Evolutionary conservation across 495 filamentous ascomycete genomes (phyloP).

Genomic region (Penicillium steckii): DNA sequence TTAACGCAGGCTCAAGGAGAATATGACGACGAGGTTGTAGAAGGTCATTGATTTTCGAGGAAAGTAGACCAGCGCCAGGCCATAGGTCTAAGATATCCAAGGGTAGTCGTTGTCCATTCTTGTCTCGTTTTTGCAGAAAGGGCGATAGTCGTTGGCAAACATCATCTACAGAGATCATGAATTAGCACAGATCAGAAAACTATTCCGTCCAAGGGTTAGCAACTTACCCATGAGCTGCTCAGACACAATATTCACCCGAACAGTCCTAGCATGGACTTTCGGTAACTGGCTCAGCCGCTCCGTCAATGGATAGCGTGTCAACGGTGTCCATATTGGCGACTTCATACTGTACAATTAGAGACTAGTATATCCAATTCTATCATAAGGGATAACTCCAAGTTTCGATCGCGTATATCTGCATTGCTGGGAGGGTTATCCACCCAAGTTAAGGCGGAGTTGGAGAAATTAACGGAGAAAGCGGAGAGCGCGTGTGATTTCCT

Average conservation of each 20-base stretch:
- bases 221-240: background rate
- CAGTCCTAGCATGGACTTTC: background rate
- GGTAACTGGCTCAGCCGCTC: background rate
- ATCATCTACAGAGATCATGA: constrained; percentile 39
- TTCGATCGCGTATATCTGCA: background rate
- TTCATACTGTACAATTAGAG: background rate
- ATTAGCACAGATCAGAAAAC: background rate
- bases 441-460: background rate
- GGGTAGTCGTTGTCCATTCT: constrained; percentile 30
- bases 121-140: constrained; percentile 56
- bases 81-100: constrained; percentile 84
- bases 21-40: constrained; percentile 78
- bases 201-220: background rate
- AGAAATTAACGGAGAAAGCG: constrained; percentile 1
- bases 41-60: constrained; percentile 67
- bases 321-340: background rate
- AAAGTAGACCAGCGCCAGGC: constrained; percentile 74
- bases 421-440: background rate
- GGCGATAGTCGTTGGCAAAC: constrained; percentile 53
- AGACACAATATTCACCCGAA: background rate
- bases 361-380: background rate
- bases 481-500: background rate
- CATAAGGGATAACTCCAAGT: background rate
- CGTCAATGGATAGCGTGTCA: constrained; percentile 1
- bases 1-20: constrained; percentile 65